Percentiles rank a stretch among this genome's conserved stretches.
Evolutionary conservation across 2,329 filamentous ascomycete genomes (phyloP).

Genomic region (Beauveria sp.): DNA sequence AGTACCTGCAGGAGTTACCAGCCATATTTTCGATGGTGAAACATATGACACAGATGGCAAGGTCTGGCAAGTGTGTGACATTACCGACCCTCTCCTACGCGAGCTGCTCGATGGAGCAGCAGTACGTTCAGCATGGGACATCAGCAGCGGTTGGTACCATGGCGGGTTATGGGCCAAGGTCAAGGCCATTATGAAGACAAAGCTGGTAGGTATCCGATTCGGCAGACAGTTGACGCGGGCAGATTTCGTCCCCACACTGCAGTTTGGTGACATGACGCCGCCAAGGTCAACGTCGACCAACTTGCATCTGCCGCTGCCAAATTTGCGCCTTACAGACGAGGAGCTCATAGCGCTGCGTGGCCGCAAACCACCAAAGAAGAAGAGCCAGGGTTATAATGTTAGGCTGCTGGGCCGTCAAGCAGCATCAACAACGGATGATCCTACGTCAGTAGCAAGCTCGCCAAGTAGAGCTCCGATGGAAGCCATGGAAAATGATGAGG

Average conservation of each 20-base stretch:
- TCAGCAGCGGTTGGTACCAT: conserved; percentile 74
- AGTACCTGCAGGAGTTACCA: conserved; percentile 26
- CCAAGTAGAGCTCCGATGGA: not conserved
- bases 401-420: conserved; percentile 19
- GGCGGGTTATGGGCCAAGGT: conserved; percentile 76
- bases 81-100: conserved; percentile 69
- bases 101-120: conserved; percentile 57
- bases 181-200: conserved; percentile 81
- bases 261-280: conserved; percentile 28
- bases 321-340: conserved; percentile 28
- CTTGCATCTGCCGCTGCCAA: conserved; percentile 27
- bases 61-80: conserved; percentile 91
- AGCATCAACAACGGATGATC: conserved; percentile 14
- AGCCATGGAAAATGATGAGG: conserved; percentile 3
- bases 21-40: conserved; percentile 78
- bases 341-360: conserved; percentile 29
- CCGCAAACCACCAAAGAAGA: conserved; percentile 28
- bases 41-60: conserved; percentile 72
- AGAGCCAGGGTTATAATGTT: conserved; percentile 29
- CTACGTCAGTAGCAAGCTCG: not conserved
- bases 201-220: conserved; percentile 62
- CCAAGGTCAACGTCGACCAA: conserved; percentile 23
- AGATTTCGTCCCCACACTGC: conserved; percentile 29
- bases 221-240: conserved; percentile 38
- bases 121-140: conserved; percentile 51